phyloP scores from a whole-genome alignment of 768 basidiomycete genomes.

The Xerocomellus amylosporus region DNA sequence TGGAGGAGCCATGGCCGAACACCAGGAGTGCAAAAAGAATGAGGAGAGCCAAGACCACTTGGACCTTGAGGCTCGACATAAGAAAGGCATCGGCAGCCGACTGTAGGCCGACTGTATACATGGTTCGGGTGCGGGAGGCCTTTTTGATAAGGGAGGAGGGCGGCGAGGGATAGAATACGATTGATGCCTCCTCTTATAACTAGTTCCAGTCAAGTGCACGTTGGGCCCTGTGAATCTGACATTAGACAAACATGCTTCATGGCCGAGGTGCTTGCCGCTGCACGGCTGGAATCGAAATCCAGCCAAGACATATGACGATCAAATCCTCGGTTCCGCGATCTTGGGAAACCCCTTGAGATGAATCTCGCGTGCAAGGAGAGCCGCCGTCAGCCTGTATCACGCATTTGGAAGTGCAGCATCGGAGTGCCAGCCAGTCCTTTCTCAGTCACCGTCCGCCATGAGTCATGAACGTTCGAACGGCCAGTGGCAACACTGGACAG shows the following conservation, averaged over 20 bases:
- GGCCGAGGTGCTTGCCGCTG: constrained; percentile 22
- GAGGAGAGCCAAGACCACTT: constrained; percentile 33
- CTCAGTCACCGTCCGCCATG: constrained; percentile 17
- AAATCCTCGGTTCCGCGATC: constrained; percentile 29
- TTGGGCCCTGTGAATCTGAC: constrained; percentile 25
- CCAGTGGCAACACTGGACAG: constrained; percentile 14
- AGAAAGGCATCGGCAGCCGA: constrained; percentile 38
- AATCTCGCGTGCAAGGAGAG: constrained; percentile 20
- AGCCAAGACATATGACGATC: constrained; percentile 22
- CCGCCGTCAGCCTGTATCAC: constrained; percentile 9
- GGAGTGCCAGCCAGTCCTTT: constrained; percentile 7
- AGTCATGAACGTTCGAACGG: constrained; percentile 9
- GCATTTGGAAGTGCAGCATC: constrained; percentile 11
- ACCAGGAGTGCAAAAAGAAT: constrained; percentile 41
- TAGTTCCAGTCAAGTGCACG: constrained; percentile 17
- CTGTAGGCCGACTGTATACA: constrained; percentile 44
- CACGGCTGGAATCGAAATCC: constrained; percentile 12
- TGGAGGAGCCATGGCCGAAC: constrained; percentile 36
- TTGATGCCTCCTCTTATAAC: constrained; percentile 29
- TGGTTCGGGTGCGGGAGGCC: constrained; percentile 27
- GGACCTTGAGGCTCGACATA: constrained; percentile 33
- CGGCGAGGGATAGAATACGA: constrained; percentile 23
- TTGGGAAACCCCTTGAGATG: constrained; percentile 1
- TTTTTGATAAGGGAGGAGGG: constrained; percentile 24
- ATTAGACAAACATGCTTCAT: constrained; percentile 25